Base-by-base conservation (phyloP, 371 early-diverging fungal species). In the Dichotomocladium elegans region DNA sequence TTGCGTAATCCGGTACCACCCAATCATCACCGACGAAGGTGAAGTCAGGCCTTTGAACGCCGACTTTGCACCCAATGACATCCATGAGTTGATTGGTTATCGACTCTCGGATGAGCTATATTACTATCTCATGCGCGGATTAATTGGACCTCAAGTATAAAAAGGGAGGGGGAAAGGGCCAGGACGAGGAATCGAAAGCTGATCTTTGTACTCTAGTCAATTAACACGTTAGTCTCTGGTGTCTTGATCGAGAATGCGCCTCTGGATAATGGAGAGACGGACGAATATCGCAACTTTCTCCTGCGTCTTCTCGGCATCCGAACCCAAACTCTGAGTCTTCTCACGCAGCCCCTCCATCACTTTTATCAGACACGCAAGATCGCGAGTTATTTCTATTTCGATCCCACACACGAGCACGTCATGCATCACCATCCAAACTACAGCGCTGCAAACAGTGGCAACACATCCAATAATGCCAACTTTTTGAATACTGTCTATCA, bases 81-180 rank as follows among this genome's bases (percentile, higher is more conserved):
- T 93, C 31, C 93, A 93, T 53, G 89, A 89, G 51, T 82, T 91
- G 29, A 85, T 93, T 51, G 93, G 92, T 9, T 85, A 85, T 57
- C 81, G 89, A 25, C 70, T 92, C 47, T 92, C 93, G 1, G 83
- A 84, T 41, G 82, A 81, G 26, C 66, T 88, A 14, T 92, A 90
- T 52, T 87, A 82, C 50, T 87, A 87, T 48, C 61, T 91, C 37
- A 80, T 85, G 41, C 80, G 76, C 12, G 88, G 93, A n/a, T 55
- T 87, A 2, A 68, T 91, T 42, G 78, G 82, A 4, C 85, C 87
- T 26, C 85, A 83, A 53, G 79, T 83, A 51, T 29, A 15, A 35
- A 30, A 17, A 12, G 9, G 14, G 35, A 25, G n/a, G 17, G 21
- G 41, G 3, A 26, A 28, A 27, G 8, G n/a, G 43, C n/a, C 4